phyloP scores from a whole-genome alignment of 345 rosid genomes.

The Lagerstroemia speciosa region DNA sequence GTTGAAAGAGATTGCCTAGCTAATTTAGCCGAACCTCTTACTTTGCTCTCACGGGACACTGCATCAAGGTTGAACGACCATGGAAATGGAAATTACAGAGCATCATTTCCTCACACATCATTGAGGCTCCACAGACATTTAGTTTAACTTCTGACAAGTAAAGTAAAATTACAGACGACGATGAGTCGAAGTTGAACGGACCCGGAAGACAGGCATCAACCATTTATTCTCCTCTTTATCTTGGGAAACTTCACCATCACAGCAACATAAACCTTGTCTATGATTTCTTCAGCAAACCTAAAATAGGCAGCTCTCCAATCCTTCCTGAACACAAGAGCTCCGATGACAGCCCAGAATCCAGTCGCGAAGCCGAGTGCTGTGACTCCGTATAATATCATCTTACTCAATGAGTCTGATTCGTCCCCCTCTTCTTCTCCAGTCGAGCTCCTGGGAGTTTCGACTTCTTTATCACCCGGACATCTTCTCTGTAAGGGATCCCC shows the following conservation, averaged over 20 bases:
- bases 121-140: too few species aligned
- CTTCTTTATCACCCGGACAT: not conserved
- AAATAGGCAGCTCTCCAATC: constrained; percentile 7
- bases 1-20: too few species aligned
- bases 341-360: constrained; percentile 10
- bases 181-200: not conserved
- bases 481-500: not conserved
- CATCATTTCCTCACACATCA: too few species aligned
- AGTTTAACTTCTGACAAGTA: not conserved
- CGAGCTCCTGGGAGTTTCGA: not conserved
- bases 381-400: not conserved
- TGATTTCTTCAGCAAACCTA: not conserved
- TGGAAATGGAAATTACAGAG: too few species aligned
- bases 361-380: not conserved
- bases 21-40: too few species aligned
- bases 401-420: not conserved
- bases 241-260: not conserved
- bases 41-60: too few species aligned
- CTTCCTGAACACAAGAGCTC: constrained; percentile 4
- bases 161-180: too few species aligned
- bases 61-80: too few species aligned
- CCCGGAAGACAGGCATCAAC: not conserved
- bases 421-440: not conserved
- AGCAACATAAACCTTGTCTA: not conserved
- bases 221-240: not conserved